Percentiles rank a stretch among this genome's conserved stretches.
Evolutionary conservation across 257 asterid genomes (phyloP).

Genomic region (Nicotiana tomentosiformis): DNA sequence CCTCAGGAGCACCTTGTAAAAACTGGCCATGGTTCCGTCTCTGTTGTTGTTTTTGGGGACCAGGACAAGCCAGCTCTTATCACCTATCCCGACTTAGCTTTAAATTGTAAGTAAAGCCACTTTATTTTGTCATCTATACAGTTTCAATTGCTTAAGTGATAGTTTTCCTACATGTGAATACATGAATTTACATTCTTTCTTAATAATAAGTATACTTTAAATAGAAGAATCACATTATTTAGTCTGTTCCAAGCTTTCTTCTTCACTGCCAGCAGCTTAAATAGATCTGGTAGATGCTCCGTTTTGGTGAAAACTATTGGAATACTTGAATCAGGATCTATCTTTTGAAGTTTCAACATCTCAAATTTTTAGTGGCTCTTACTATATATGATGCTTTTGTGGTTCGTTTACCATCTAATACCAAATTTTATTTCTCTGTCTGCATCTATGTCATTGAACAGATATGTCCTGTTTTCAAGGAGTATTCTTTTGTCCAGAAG

Average conservation of each 20-base stretch:
- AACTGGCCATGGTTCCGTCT: conserved; percentile 70
- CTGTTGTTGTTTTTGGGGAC: conserved; percentile 86
- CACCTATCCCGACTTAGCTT: conserved; percentile 94
- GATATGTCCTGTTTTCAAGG: conserved; percentile 57
- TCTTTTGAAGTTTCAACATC: not conserved
- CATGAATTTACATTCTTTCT: not conserved
- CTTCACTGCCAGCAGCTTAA: not conserved
- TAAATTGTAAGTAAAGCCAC: conserved; percentile 61
- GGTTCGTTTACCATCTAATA: conserved; percentile 10
- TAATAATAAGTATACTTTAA: not conserved
- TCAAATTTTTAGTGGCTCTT: not conserved
- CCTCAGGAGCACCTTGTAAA: conserved; percentile 87
- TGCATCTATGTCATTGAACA: conserved; percentile 21
- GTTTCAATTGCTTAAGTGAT: not conserved
- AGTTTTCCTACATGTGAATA: not conserved
- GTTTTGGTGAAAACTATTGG: not conserved
- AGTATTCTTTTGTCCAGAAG: conserved; percentile 46
- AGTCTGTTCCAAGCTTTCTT: conserved; percentile 2
- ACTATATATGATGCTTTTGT: not conserved
- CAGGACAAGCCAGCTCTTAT: conserved; percentile 92
- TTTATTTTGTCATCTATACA: conserved; percentile 8
- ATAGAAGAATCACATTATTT: not conserved
- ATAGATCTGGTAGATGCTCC: not conserved
- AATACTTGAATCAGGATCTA: not conserved
- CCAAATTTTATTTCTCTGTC: conserved; percentile 4